phyloP scores from a whole-genome alignment of 768 basidiomycete genomes.

The Mycena olivaceomarginata region DNA sequence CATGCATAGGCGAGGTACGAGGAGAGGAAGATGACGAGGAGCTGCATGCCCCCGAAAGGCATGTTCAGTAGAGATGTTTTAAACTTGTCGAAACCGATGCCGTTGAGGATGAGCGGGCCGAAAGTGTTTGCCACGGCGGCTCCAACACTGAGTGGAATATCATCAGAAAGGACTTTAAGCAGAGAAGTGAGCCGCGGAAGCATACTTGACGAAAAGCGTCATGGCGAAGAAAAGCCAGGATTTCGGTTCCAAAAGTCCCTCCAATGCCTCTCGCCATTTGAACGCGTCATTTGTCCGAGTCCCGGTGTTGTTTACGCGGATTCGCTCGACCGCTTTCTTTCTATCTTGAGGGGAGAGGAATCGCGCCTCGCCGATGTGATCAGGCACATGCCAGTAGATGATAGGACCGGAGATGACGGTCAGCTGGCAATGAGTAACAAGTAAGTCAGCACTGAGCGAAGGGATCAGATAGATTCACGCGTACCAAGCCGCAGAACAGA shows the following conservation, averaged over 20 bases:
- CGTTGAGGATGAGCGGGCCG: constrained; percentile 13
- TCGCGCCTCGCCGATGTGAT: constrained; percentile 11
- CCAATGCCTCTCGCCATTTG: constrained; percentile 10
- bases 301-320: constrained; percentile 11
- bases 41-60: constrained; percentile 13
- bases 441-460: constrained; percentile 6
- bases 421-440: constrained; percentile 13
- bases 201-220: constrained; percentile 14
- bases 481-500: constrained; percentile 9
- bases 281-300: constrained; percentile 13
- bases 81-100: constrained; percentile 12
- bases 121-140: constrained; percentile 13
- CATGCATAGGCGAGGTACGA: constrained; percentile 12
- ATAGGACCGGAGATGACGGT: constrained; percentile 4
- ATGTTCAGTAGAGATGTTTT: constrained; percentile 14
- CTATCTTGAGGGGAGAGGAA: constrained; percentile 14
- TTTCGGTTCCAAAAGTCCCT: constrained; percentile 14
- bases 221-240: constrained; percentile 10
- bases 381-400: constrained; percentile 12
- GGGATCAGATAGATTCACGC: constrained; percentile 10
- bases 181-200: constrained; percentile 6
- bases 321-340: constrained; percentile 15
- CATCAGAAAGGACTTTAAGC: constrained; percentile 10
- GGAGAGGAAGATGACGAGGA: constrained; percentile 12
- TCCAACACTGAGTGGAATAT: constrained; percentile 8